Base-by-base conservation (phyloP, 2,329 filamentous ascomycete genomes). In the Cladosporium sp. region DNA sequence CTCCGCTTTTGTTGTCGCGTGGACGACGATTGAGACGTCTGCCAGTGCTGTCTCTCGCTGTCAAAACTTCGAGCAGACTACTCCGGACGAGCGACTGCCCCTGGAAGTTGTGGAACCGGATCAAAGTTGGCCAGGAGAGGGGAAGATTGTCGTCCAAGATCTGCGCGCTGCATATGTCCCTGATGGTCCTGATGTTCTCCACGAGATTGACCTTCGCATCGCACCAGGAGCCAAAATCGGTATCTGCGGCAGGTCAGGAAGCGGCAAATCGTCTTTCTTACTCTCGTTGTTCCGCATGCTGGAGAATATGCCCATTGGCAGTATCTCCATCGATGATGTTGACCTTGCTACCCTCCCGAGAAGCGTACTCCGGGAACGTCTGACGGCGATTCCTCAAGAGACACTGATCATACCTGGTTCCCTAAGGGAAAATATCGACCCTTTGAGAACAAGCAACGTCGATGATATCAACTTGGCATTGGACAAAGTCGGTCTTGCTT, bases 11-110 rank as follows among this genome's bases (percentile, higher is more conserved):
- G 78, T 86, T 10, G 73, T 78, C 0, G 81, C 79, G 49, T 88
- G 85, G 85, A 87, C 85, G 0, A 79, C 80, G 44, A 76, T 88
- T 14, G 86, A 88, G 69, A 88, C 85, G 0, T 81, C 82, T 41
- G 81, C 88, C 55, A 86, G 86, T 10, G 85, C 85, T 8, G 80
- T 88, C 8, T 78, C 82, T 4, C 80, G 86, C 21, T 79, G 87
- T 68, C 84, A 83, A 71, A 79, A 80, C 18, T 44, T 44, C 7
- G 38, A 44, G 18, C 38, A 44, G 6, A 44, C 38, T n/a, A 44
- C 38, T 44, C 83, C 38, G 12, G 38, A 44, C 6, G 38, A 44
- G 38, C 38, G 38, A 44, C 6, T 44, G 18, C 38, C 38, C 7
- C 4, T n/a, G 38, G 38, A 44, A 44, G 10, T n/a, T n/a, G 38